Evolutionary conservation across 129 eudicot species (phyloP), one percentile per base, ranked within the genome.

Genomic region (Silybum marianum): DNA sequence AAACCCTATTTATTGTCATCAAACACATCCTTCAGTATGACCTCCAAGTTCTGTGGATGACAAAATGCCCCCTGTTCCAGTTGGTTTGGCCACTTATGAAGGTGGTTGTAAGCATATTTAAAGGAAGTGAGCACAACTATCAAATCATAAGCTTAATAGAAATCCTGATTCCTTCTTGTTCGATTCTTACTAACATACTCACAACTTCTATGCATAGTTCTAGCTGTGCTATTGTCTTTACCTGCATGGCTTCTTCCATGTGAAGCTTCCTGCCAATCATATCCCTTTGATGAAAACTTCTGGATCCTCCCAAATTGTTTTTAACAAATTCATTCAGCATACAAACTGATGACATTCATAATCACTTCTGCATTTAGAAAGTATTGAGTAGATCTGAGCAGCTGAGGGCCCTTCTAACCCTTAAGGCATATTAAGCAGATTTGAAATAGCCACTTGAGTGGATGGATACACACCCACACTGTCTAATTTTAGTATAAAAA

Each of bases 231-330:
- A 58, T 22, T 18, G 23, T 58, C 21, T 51, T 48, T 51, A 51
- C 8, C 19, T 51, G 63, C 65, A 58, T 18, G 65, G 7, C 23
- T 58, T 58, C 65, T 48, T 48, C 60, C 13, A 58, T 6, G 18
- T 18, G 65, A 18, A 58, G 23, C 65, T 58, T 58, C 63, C 23
- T 58, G 66, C 66, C 66, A 58, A 58, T 58, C 26, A 19, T 7
- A 65, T 65, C 69, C 7, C 30, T 65, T 65, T 65, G 13, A 65
- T 65, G 69, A 65, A 21, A 22, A 22, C 69, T 65, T 63, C 13
- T 65, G 69, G 67, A 16, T 65, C 69, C 25, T 65, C 69, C 69
- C 69, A 65, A 65, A 22, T 65, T 65, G 66, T 23, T 65, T 23
- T 21, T 65, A 23, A 63, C 69, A 63, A 63, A 6, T 63, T 19